Base-by-base conservation (phyloP, 2,329 filamentous ascomycete species). In the Phialophora chinensis region DNA sequence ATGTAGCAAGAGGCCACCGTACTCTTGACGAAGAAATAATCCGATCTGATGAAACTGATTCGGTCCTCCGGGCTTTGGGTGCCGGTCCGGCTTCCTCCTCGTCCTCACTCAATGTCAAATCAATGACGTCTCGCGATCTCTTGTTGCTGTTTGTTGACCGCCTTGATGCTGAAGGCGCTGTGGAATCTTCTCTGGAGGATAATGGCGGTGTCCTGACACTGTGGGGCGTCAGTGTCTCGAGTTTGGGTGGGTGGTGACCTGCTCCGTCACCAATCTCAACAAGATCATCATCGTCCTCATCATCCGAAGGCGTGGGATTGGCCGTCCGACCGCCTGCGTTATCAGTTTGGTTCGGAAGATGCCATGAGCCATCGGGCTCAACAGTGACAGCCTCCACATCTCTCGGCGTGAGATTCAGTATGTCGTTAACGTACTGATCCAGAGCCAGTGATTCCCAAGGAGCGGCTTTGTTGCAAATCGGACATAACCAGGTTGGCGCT, bases 401-500 rank as follows among this genome's bases (percentile, higher is more conserved):
- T 49, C 83, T 84, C 0, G 88, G 80, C 0, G 94, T 97, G 38
- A 86, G 88, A 63, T 86, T 83, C 29, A 99, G 81, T 62, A 99
- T 97, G 70, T 97, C 91, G 74, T 90, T 88, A 17, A 97, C 93
- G 76, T 96, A 97, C 74, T 95, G 91, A 72, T 99, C 95, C 33
- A 98, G 88, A 11, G 92, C 92, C 27, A 99, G 81, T 56, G 87
- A 88, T 59, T 94, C 90, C 77, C 92, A 99, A 0, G 89, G 87
- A 1, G 93, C 89, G 0, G 87, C 80, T 74, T 93, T 96, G 78
- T 90, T 94, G 81, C 95, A 99, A 25, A 97, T 90, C 0, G 95
- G 95, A 74, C 95, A 99, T n/a, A 88, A 84, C 95, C 95, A 99
- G 20, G 95, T 96, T 0, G 95, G 95, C 0, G 92, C 94, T 81